Percentiles rank a stretch among this genome's conserved stretches.
These are phyloP conservation scores for Salix purpurea DNA, from an alignment of 345 rosid species.

Conservation along the genomic window DNA sequence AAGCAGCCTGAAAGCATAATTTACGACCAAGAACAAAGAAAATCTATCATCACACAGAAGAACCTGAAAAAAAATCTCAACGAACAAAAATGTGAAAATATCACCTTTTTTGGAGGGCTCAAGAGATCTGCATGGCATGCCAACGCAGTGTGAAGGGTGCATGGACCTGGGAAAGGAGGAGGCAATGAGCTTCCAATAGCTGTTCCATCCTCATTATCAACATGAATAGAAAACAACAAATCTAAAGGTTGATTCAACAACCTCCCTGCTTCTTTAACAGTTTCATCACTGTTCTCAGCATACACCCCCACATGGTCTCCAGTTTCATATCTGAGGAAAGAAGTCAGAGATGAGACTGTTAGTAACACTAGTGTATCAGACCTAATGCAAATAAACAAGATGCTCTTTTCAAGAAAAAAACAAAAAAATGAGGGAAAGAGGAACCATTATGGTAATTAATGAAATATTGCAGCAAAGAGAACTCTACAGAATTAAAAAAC, in stretches of 20 bases:
- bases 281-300: conserved; percentile 66
- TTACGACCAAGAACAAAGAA: conserved; percentile 4
- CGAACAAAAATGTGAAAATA: not conserved
- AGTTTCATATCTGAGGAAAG: conserved; percentile 62
- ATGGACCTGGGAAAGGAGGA: conserved; percentile 82
- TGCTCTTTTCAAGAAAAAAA: not conserved
- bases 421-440: no score
- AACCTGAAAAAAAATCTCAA: conserved; percentile 3
- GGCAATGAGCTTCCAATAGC: conserved; percentile 57
- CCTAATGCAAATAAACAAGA: not conserved
- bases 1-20: conserved; percentile 54
- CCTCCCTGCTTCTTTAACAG: conserved; percentile 67
- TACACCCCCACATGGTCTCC: conserved; percentile 73
- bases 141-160: conserved; percentile 63
- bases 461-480: not conserved
- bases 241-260: conserved; percentile 67
- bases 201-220: conserved; percentile 73
- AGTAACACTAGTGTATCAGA: not conserved
- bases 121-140: conserved; percentile 70
- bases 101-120: conserved; percentile 80
- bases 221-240: conserved; percentile 65
- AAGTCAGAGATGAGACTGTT: not conserved
- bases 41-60: not conserved
- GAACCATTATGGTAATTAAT: not conserved
- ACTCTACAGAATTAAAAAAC: not conserved